A percentile compares a stretch with the other conserved stretches of the same genome.
These are phyloP conservation scores for Tylopilus subfusipes DNA, from an alignment of 768 basidiomycete species.

Conservation along the genomic window DNA sequence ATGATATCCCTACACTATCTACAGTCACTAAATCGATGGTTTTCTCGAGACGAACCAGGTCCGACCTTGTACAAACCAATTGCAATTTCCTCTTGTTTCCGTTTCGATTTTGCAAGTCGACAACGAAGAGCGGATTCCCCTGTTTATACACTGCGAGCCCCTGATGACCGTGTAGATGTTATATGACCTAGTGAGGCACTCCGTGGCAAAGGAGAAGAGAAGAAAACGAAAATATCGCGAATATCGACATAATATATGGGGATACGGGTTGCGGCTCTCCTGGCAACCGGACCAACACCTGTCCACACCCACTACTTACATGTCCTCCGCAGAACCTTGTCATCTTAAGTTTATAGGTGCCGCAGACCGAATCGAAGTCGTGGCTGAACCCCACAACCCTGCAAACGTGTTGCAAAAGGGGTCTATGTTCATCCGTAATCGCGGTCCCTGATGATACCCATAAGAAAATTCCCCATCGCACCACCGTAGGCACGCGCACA, in stretches of 20 bases:
- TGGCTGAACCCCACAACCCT: neutral
- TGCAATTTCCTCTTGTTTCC: neutral
- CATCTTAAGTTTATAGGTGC: neutral
- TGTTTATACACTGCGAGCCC: neutral
- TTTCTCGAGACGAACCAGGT: neutral
- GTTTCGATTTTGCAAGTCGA: neutral
- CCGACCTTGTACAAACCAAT: neutral
- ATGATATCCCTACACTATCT: slow-evolving; percentile 31
- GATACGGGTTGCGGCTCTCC: neutral
- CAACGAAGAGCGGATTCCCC: neutral
- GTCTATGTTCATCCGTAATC: neutral
- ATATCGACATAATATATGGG: neutral
- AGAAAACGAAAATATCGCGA: neutral
- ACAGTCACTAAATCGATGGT: slow-evolving; percentile 12
- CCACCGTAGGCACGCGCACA: too few relatives aligned
- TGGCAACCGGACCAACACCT: neutral
- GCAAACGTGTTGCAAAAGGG: neutral
- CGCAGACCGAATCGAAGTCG: neutral
- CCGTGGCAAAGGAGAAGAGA: neutral
- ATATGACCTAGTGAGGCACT: too few relatives aligned
- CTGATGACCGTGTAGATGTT: too few relatives aligned
- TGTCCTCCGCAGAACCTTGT: neutral
- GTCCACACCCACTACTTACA: neutral
- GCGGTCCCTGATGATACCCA: neutral
- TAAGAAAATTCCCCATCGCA: neutral